Evolutionary conservation across 495 filamentous ascomycete species (phyloP), one percentile per base, ranked within the genome.

Genomic region (Penicillium diatomitis): DNA sequence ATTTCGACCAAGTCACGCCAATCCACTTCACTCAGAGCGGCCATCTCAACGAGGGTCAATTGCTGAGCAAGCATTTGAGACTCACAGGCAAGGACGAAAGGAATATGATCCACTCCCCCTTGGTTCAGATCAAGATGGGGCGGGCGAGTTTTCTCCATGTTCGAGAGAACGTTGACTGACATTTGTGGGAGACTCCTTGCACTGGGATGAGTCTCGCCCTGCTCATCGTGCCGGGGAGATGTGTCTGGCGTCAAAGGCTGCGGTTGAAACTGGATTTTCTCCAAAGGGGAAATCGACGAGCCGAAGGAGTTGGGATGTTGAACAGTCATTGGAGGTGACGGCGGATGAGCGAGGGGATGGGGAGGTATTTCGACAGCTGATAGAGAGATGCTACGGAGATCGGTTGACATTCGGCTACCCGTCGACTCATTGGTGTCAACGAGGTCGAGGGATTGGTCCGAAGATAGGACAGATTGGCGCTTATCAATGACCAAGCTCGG

Each of bases 1-100:
- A 99, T 86, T 32, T 96, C 88, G 45, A 99, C 89, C 41, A 99
- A 74, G 60, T 99, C 94, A 60, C 85, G 89, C 94, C 94, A 99
- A 67, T 96, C 90, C 45, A 99, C 85, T 58, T 97, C 94, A 54
- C 90, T 89, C 41, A 99, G 68, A 0, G 94, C 94, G 58, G 95
- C 90, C 70, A 94, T 94, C 64, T 99, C 94, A 46, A 99, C 87
- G 38, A 99, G 71, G 0, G 90, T 96, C 56, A 97, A 84, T 64
- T 97, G 94, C 64, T 97, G 86, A 5, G 94, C 92, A 36, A 99
- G 75, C 20, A 86, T 71, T 46, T 90, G 85, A 8, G 90, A 92
- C 63, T 94, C 88, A 54, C 92, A 95, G 0, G 90, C 86, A 11
- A 97, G 80, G 38, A 95, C 80, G 61, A 97, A 99, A 2, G 94